phyloP scores from a whole-genome alignment of 192 early-diverging fungal genomes.

The Umbelopsis ramanniana region DNA sequence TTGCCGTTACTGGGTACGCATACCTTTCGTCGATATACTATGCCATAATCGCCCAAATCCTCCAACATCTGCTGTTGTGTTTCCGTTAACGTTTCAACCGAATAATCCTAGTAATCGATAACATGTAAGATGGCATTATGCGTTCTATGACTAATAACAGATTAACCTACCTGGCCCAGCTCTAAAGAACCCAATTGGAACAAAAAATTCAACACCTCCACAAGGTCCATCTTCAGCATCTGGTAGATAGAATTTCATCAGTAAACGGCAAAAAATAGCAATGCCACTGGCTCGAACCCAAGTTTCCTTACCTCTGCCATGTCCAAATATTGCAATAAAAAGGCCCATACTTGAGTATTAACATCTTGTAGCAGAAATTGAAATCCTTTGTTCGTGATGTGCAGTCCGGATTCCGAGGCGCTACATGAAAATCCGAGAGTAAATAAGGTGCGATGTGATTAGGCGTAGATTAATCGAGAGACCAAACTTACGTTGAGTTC shows the following conservation, averaged over 20 bases:
- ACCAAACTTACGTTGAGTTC: slow-evolving; percentile 45
- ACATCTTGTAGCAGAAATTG: slow-evolving; percentile 95
- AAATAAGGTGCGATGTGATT: too few relatives aligned
- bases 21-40: slow-evolving; percentile 87
- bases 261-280: not conserved
- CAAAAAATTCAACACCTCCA: slow-evolving; percentile 92
- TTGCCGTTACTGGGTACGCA: not conserved
- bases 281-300: not conserved
- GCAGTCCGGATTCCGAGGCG: slow-evolving; percentile 42
- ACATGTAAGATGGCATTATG: not conserved
- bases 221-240: slow-evolving; percentile 82
- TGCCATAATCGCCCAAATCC: slow-evolving; percentile 88
- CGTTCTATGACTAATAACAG: too few relatives aligned
- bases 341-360: slow-evolving; percentile 95
- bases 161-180: slow-evolving; percentile 68
- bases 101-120: slow-evolving; percentile 67
- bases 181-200: slow-evolving; percentile 93
- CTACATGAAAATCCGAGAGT: not conserved
- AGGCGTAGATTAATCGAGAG: too few relatives aligned
- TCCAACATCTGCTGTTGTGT: slow-evolving; percentile 85
- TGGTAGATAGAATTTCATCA: slow-evolving; percentile 13
- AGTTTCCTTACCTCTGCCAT: slow-evolving; percentile 65
- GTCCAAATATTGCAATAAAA: slow-evolving; percentile 91
- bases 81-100: slow-evolving; percentile 79
- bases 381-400: slow-evolving; percentile 96